Evolutionary conservation across 164 flowering plant species (phyloP).

Genomic region (Kalanchoe fedtschenkoi): DNA sequence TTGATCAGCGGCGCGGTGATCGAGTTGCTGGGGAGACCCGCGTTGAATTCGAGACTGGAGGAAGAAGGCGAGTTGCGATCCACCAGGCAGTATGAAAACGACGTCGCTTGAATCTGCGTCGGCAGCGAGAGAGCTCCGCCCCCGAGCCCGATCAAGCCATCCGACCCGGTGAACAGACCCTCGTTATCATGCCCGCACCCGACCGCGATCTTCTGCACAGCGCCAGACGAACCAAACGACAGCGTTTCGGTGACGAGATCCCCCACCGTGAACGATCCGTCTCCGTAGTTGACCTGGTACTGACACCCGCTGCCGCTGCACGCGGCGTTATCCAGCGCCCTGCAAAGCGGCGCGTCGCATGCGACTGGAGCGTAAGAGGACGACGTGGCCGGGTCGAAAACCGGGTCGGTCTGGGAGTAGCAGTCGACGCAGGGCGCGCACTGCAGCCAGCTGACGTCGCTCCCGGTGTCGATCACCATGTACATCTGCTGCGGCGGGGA

Average conservation of each 20-base stretch:
- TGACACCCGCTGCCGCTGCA: slow-evolving; percentile 31
- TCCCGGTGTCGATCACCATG: slow-evolving; percentile 83
- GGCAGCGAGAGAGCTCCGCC: slow-evolving; percentile 33
- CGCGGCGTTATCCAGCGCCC: slow-evolving; percentile 19
- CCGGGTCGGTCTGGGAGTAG: slow-evolving; percentile 43
- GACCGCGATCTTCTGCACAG: slow-evolving; percentile 22
- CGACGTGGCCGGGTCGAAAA: slow-evolving; percentile 29
- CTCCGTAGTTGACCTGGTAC: slow-evolving; percentile 56
- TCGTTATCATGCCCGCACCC: slow-evolving; percentile 59
- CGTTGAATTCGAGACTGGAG: slow-evolving; percentile 37
- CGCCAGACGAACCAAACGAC: slow-evolving; percentile 35
- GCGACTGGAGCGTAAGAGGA: slow-evolving; percentile 20
- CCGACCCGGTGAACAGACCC: slow-evolving; percentile 44
- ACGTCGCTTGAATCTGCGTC: slow-evolving; percentile 33
- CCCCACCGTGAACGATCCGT: slow-evolving; percentile 51
- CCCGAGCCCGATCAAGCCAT: slow-evolving; percentile 50
- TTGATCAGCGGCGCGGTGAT: slow-evolving; percentile 23
- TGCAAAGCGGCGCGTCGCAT: slow-evolving; percentile 24
- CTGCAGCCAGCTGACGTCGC: slow-evolving; percentile 84
- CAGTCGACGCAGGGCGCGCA: slow-evolving; percentile 77
- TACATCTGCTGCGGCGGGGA: slow-evolving; percentile 56
- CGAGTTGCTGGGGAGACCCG: slow-evolving; percentile 17
- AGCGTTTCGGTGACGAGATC: slow-evolving; percentile 42
- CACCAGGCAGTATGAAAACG: slow-evolving; percentile 45
- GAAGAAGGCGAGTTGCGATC: slow-evolving; percentile 31